These are phyloP conservation scores for Fusarium guadeloupense DNA, from an alignment of 2,329 filamentous ascomycete species.

Conservation along the genomic window DNA sequence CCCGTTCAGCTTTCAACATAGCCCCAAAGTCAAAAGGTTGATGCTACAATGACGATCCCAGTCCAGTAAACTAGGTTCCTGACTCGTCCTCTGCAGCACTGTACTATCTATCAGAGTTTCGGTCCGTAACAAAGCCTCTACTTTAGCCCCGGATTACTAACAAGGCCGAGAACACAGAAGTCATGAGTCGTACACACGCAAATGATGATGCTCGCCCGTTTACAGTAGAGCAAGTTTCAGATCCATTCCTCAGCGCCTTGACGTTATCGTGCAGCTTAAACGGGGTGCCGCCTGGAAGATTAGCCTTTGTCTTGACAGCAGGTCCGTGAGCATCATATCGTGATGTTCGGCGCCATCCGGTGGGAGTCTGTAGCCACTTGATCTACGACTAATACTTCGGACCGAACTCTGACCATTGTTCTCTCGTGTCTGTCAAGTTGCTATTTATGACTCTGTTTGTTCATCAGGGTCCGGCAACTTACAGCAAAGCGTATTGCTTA, in stretches of 20 bases:
- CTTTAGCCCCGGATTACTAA: neutral
- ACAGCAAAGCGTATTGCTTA: no score
- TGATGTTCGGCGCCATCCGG: slow-evolving; percentile 36
- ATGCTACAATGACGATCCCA: slow-evolving; percentile 16
- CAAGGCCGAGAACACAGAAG: slow-evolving; percentile 23
- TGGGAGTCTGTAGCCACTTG: slow-evolving; percentile 14
- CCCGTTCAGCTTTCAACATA: slow-evolving; percentile 1
- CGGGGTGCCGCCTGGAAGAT: neutral
- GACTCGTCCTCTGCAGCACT: slow-evolving; percentile 13
- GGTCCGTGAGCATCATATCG: slow-evolving; percentile 19
- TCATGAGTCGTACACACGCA: slow-evolving; percentile 25
- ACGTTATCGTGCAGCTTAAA: slow-evolving; percentile 8
- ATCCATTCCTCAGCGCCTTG: neutral
- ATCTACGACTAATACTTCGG: slow-evolving; percentile 28
- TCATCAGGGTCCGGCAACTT: no score
- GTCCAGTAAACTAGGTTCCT: neutral
- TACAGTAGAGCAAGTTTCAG: neutral
- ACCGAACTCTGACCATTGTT: slow-evolving; percentile 10
- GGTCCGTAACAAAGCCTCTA: slow-evolving; percentile 3
- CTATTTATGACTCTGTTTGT: neutral
- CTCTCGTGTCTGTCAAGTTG: neutral
- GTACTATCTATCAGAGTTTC: slow-evolving; percentile 28
- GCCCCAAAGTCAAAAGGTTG: slow-evolving; percentile 9
- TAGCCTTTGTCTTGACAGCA: slow-evolving; percentile 13
- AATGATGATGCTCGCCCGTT: slow-evolving; percentile 7